Conservation (phyloP, 83 land plant species). For the Picea abies region DNA sequence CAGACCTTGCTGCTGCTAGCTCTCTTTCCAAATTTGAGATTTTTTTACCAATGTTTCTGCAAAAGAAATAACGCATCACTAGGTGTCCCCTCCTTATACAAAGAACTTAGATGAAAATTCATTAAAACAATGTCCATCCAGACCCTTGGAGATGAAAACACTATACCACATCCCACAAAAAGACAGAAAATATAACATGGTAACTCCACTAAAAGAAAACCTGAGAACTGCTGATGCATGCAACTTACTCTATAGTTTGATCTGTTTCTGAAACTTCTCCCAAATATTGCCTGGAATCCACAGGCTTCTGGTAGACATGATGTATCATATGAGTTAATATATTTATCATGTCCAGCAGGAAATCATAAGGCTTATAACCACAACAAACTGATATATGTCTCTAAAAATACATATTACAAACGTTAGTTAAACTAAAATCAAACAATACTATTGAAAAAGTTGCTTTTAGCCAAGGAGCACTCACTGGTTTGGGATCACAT, state of each 20-base stretch:
- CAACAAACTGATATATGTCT: not conserved
- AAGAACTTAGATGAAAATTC: not conserved
- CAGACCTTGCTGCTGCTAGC: slow-evolving; percentile 51
- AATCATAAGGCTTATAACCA: not conserved
- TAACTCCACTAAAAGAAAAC: not conserved
- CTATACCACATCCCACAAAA: not conserved
- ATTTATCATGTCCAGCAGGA: not conserved
- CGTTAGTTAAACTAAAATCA: not conserved
- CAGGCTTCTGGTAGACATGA: slow-evolving; percentile 7
- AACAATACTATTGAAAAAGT: not conserved
- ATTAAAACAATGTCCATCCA: not conserved
- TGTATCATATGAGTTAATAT: not conserved
- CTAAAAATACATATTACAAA: not conserved
- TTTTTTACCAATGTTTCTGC: slow-evolving; percentile 54
- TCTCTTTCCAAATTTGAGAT: slow-evolving; percentile 60
- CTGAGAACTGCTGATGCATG: not conserved
- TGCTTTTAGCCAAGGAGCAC: slow-evolving; percentile 10
- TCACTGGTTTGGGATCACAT: slow-evolving; percentile 45
- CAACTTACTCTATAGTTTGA: slow-evolving; percentile 55
- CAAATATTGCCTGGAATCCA: not conserved
- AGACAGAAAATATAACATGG: not conserved
- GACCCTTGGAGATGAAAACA: not conserved
- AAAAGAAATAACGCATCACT: not conserved
- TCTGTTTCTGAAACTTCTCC: slow-evolving; percentile 45
- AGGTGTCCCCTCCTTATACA: not conserved